Conservation (phyloP, 805 yeast species). For the Yamadazyma tumulicola region DNA sequence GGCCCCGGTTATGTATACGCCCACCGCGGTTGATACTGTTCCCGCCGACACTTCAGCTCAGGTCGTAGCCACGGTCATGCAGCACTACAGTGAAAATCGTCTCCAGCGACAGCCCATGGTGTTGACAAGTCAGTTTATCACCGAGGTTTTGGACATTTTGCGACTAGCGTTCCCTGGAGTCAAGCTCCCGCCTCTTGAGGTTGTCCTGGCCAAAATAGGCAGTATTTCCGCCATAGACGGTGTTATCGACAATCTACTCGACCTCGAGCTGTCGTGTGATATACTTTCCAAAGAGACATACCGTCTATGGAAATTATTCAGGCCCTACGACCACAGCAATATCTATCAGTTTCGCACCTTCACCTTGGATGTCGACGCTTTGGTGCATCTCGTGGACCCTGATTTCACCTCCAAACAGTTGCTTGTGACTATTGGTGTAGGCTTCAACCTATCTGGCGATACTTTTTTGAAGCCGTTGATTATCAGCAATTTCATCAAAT, state of each 20-base stretch:
- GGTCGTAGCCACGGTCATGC: conserved; percentile 2
- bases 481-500: conserved; percentile 13
- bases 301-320: conserved; percentile 9
- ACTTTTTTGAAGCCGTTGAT: conserved; percentile 21
- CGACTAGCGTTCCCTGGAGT: conserved; percentile 1
- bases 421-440: conserved; percentile 17
- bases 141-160: background rate
- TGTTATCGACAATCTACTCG: conserved; percentile 9
- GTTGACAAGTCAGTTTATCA: background rate
- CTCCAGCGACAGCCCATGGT: background rate
- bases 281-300: conserved; percentile 12
- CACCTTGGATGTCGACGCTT: conserved; percentile 13
- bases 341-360: conserved; percentile 22
- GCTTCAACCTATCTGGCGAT: conserved; percentile 19
- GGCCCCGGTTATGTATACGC: background rate
- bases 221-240: conserved; percentile 1
- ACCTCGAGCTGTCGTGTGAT: conserved; percentile 10
- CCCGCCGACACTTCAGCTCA: conserved; percentile 10
- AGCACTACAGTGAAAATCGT: background rate
- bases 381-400: conserved; percentile 9
- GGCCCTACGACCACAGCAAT: conserved; percentile 12
- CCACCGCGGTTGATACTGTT: background rate
- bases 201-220: background rate
- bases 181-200: background rate
- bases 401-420: conserved; percentile 5